Base-by-base conservation (phyloP, 2,329 filamentous ascomycete species). In the Penicillium psychrosexuale region DNA sequence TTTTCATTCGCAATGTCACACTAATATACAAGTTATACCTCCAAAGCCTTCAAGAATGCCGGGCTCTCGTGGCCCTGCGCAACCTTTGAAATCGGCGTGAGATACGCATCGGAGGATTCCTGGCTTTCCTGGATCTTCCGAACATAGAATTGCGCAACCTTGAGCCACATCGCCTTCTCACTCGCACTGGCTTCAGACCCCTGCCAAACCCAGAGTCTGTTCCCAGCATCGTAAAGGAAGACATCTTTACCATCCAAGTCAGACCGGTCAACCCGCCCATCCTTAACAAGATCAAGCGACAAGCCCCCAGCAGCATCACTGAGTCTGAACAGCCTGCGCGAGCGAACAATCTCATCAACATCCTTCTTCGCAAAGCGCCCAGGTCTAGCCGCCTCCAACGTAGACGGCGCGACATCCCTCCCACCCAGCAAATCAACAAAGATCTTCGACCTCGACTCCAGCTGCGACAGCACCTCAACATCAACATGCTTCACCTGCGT, bases 241-340 rank as follows among this genome's bases (percentile, higher is more conserved):
- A 88, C 87, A 47, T 86, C 80, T 0, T 76, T 76, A 1, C 86
- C 85, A 33, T 89, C 86, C 56, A 90, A 90, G 47, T 88, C 83
- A 27, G 89, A 66, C 15, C 52, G 47, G 36, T 43, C 40, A 8
- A 56, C 34, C 1, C 63, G 65, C 0, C 80, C 82, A 40, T 86
- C 81, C 64, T 83, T 85, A 58, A 86, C 78, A 3, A 84, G 71
- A 44, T 81, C 76, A 57, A 88, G 87, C 0, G 75, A 72, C 15
- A 87, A 72, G 53, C 78, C 61, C 0, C 85, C 85, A 0, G 80
- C 80, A 0, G 80, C 78, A 70, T 88, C 84, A 59, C 83, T 86
- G 39, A 88, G 77, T n/a, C 80, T 77, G 72, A 85, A 87, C 12
- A 88, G 74, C 64, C 77, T 82, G 56, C 72, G 75, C 5, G 73